phyloP scores from a whole-genome alignment of 768 basidiomycete genomes.

The Termitomyces sp. region DNA sequence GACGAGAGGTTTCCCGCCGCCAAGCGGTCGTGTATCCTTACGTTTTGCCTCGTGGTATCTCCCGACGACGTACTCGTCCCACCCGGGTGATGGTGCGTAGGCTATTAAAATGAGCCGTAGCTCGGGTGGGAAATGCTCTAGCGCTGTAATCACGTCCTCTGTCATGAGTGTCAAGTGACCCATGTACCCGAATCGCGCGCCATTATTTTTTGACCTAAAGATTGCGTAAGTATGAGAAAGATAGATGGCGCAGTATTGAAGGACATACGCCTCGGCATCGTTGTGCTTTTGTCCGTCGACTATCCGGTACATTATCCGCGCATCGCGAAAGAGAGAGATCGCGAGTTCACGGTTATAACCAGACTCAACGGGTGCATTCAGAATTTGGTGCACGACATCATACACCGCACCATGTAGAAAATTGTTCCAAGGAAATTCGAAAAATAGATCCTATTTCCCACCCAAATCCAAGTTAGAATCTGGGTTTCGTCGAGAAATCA shows the following conservation, averaged over 20 bases:
- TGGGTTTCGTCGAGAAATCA: not conserved
- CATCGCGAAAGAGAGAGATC: constrained; percentile 84
- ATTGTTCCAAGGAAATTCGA: constrained; percentile 96
- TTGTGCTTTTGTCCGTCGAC: constrained; percentile 83
- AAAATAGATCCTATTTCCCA: constrained; percentile 77
- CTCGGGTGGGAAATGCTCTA: constrained; percentile 84
- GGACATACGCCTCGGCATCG: constrained; percentile 65
- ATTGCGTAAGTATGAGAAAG: not conserved
- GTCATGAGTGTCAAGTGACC: constrained; percentile 94
- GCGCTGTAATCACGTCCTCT: constrained; percentile 88
- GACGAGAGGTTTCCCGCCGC: constrained; percentile 79
- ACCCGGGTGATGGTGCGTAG: constrained; percentile 71
- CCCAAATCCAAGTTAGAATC: not conserved
- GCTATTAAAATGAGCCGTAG: constrained; percentile 60
- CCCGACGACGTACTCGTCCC: constrained; percentile 89
- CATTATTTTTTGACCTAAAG: constrained; percentile 64
- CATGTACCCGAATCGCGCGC: constrained; percentile 90
- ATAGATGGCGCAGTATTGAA: constrained; percentile 2
- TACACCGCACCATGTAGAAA: constrained; percentile 97
- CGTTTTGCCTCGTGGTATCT: constrained; percentile 84
- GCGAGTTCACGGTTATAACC: constrained; percentile 84
- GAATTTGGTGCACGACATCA: constrained; percentile 91
- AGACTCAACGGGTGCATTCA: constrained; percentile 83
- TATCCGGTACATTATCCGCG: constrained; percentile 77
- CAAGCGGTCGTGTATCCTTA: constrained; percentile 74